Conservation (phyloP, 306 rosid genomes). For the Citrullus colocynthis region DNA sequence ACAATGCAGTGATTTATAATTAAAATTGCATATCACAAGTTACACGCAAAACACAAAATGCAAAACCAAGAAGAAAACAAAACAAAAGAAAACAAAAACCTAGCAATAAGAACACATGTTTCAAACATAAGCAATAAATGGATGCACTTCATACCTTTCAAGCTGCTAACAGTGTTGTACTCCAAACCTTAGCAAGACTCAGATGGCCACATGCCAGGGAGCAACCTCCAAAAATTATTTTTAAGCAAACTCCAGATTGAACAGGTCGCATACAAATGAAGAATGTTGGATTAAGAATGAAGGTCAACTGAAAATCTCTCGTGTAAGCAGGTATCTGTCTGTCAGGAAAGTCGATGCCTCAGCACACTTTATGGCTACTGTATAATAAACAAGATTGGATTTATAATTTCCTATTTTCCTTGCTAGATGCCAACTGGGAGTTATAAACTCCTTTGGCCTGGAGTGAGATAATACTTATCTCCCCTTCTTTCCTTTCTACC, state of each 20-base stretch:
- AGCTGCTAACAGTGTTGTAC: too few species aligned
- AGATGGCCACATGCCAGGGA: not conserved
- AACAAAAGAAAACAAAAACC: too few species aligned
- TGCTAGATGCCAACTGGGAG: not conserved
- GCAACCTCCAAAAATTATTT: not conserved
- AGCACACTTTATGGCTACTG: not conserved
- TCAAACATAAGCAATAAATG: too few species aligned
- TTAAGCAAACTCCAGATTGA: not conserved
- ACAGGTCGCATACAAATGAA: not conserved
- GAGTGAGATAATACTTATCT: not conserved
- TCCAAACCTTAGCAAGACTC: too few species aligned
- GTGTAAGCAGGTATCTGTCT: not conserved
- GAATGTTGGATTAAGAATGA: not conserved
- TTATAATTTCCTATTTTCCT: not conserved
- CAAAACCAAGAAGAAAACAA: too few species aligned
- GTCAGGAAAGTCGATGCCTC: not conserved
- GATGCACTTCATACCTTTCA: too few species aligned
- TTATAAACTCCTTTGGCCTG: not conserved
- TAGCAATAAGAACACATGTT: too few species aligned
- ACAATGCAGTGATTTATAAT: not conserved
- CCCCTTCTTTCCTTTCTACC: not conserved
- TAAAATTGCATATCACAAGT: not conserved
- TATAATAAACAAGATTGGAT: not conserved
- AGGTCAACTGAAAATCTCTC: not conserved
- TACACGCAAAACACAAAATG: slow-evolving; percentile 12